These are phyloP conservation scores for Leptographium flavum DNA, from an alignment of 2,329 filamentous ascomycete species.

Conservation along the genomic window DNA sequence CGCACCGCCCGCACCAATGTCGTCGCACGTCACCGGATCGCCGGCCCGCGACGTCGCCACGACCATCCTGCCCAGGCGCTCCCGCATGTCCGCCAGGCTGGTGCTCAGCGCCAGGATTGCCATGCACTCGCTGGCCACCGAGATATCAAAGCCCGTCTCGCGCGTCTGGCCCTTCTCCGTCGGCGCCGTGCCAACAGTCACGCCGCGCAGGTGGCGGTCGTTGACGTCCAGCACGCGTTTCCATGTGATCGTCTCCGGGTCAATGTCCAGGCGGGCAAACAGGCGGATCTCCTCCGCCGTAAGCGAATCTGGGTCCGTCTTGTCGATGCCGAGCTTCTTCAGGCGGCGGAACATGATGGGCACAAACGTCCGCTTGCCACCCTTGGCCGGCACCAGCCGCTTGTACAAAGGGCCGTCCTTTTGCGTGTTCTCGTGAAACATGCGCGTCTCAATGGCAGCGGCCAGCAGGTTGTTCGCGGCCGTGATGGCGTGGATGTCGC, in stretches of 20 bases:
- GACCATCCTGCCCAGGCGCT: constrained; percentile 90
- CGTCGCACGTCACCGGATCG: constrained; percentile 89
- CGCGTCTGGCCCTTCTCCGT: constrained; percentile 84
- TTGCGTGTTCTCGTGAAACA: constrained; percentile 95
- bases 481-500: constrained; percentile 94
- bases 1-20: constrained; percentile 84
- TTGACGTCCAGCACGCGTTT: constrained; percentile 92
- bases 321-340: constrained; percentile 90
- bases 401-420: constrained; percentile 80
- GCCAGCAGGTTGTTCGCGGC: constrained; percentile 95
- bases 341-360: constrained; percentile 86
- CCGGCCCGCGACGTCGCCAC: constrained; percentile 74
- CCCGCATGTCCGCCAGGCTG: constrained; percentile 73
- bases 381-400: constrained; percentile 78
- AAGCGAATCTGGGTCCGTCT: constrained; percentile 83
- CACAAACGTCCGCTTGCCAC: constrained; percentile 73
- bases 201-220: constrained; percentile 78
- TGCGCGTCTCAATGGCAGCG: constrained; percentile 91
- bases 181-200: constrained; percentile 75
- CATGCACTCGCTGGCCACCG: constrained; percentile 96
- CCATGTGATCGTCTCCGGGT: constrained; percentile 96
- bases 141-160: constrained; percentile 93
- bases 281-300: constrained; percentile 76
- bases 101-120: constrained; percentile 92
- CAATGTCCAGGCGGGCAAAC: constrained; percentile 92